A percentile compares a stretch with the other conserved stretches of the same genome.
phyloP scores from a whole-genome alignment of 2,329 filamentous ascomycete genomes.

The Aspergillus alliaceus region DNA sequence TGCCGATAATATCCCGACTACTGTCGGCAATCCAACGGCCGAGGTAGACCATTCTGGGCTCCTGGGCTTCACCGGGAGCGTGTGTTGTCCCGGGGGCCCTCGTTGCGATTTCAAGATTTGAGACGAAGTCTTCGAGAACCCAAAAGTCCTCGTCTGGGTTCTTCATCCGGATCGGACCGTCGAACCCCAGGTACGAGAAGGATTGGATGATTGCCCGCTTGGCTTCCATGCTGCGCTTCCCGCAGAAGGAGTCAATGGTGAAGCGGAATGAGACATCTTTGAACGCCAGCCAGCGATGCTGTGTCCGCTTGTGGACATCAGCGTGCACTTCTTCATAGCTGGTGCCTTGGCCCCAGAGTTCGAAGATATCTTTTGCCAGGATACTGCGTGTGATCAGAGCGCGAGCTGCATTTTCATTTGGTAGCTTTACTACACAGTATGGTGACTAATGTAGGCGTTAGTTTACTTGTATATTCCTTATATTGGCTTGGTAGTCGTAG shows the following conservation, averaged over 20 bases:
- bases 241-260: constrained; percentile 77
- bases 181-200: constrained; percentile 75
- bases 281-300: constrained; percentile 68
- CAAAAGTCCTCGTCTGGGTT: constrained; percentile 72
- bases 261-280: constrained; percentile 74
- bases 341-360: constrained; percentile 77
- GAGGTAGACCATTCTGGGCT: constrained; percentile 66
- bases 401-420: constrained; percentile 63
- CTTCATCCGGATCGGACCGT: constrained; percentile 75
- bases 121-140: constrained; percentile 78
- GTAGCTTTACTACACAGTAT: constrained; percentile 74
- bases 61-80: constrained; percentile 38
- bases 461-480: constrained; percentile 3
- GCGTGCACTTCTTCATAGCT: constrained; percentile 69
- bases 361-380: constrained; percentile 78
- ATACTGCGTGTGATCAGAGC: constrained; percentile 74
- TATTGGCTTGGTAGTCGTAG: neutral
- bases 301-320: constrained; percentile 59
- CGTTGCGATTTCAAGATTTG: constrained; percentile 34
- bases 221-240: constrained; percentile 62
- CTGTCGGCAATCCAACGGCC: constrained; percentile 70
- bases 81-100: constrained; percentile 3
- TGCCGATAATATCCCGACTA: constrained; percentile 65
- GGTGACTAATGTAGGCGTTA: constrained; percentile 64
- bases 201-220: constrained; percentile 77